phyloP scores from a whole-genome alignment of 2,329 filamentous ascomycete species.

The Geosmithia putterillii region DNA sequence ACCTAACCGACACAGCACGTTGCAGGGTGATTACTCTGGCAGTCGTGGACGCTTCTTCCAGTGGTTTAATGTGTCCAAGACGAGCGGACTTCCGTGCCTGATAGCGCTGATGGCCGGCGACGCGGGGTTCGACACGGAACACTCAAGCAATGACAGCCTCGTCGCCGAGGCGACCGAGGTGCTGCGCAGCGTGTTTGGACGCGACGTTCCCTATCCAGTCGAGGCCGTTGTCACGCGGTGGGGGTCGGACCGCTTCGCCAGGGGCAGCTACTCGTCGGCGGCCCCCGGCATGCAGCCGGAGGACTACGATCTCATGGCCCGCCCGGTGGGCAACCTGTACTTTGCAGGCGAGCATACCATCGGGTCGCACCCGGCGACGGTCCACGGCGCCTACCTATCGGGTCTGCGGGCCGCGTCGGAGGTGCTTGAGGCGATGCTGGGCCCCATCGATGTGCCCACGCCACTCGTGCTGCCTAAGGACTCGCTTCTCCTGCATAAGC shows the following conservation, averaged over 20 bases:
- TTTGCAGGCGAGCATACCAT: slow-evolving; percentile 97
- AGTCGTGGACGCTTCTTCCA: slow-evolving; percentile 89
- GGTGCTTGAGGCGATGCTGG: slow-evolving; percentile 67
- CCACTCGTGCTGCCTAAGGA: slow-evolving; percentile 63
- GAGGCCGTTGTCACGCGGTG: slow-evolving; percentile 88
- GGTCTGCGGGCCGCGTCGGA: slow-evolving; percentile 83
- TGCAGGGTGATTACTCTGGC: slow-evolving; percentile 66
- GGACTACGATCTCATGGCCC: slow-evolving; percentile 89
- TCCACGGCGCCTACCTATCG: slow-evolving; percentile 91
- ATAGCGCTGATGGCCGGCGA: slow-evolving; percentile 94
- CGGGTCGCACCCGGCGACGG: slow-evolving; percentile 89
- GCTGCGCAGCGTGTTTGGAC: slow-evolving; percentile 63
- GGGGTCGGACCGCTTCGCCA: slow-evolving; percentile 82
- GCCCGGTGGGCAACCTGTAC: slow-evolving; percentile 71
- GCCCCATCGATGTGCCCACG: slow-evolving; percentile 63
- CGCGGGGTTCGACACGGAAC: slow-evolving; percentile 80
- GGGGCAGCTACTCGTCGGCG: slow-evolving; percentile 91
- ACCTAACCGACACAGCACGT: slow-evolving; percentile 53
- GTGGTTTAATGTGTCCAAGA: slow-evolving; percentile 93
- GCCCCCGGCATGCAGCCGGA: slow-evolving; percentile 69
- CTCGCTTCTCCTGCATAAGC: slow-evolving; percentile 35
- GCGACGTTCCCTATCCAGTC: slow-evolving; percentile 59
- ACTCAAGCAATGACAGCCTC: slow-evolving; percentile 60
- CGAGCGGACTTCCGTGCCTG: slow-evolving; percentile 75
- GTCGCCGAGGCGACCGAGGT: slow-evolving; percentile 71